Base-by-base conservation (phyloP, 352 stramenopile genomes). In the Achlya hypogyna region DNA sequence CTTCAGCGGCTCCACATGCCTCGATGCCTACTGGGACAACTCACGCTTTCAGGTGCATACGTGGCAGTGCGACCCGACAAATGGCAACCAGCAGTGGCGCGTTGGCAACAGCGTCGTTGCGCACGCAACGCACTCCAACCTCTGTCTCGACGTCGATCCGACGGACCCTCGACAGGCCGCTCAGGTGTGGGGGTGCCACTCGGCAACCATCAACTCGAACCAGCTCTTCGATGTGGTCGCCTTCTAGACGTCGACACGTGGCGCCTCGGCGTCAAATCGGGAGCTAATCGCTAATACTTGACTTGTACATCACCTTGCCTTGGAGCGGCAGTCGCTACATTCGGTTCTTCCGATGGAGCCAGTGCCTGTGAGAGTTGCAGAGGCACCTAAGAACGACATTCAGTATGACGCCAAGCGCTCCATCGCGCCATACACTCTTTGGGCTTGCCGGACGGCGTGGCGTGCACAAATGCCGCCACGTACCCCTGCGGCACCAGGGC, bases 31-130 rank as follows among this genome's bases (percentile, higher is more conserved):
- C 65, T 4, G 67, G 29, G 16, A 23, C 10, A 20, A 31, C 5
- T 25, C 64, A 18, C 47, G 28, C 12, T 60, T 25, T 35, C 9
- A 20, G 20, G 60, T 88, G 23, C 79, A 83, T 47, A 73, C 83
- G 38, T 88, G 78, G 60, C 65, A 62, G 22, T 90, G 82, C 59
- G 70, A 85, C 22, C 74, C 81, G 22, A 66, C 64, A 18, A 77
- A 87, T 58, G 23, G 12, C 16, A 88, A 90, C 72, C 82, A 90
- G 65, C 84, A 87, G 62, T 90, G 79, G 79, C 72, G 43, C 35
- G 81, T 75, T 49, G 76, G 88, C 14, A 69, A 71, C 28, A 29
- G 64, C 2, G 80, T 78, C 0, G 62, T 90, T 0, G 73, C 69
- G 29, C 78, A 88, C 38, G 71, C 53, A 2, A 77, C 53, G 12